Percentiles rank a stretch among this genome's conserved stretches.
Evolutionary conservation across 768 basidiomycete species (phyloP).

Genomic region (Tylopilus vinaceipallidus): DNA sequence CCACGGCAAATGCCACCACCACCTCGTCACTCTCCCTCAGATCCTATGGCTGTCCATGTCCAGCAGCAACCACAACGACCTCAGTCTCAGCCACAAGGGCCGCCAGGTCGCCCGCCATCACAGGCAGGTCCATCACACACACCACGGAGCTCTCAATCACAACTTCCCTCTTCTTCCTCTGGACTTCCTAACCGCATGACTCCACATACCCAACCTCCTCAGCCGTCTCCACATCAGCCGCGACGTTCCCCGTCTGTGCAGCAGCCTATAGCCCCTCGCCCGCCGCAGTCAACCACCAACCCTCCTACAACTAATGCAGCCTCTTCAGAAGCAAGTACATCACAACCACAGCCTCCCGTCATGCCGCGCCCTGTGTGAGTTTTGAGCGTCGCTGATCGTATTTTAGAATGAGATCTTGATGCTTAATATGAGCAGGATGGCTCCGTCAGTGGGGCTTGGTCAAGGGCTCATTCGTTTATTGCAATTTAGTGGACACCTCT

Average conservation of each 20-base stretch:
- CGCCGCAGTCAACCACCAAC: conserved; percentile 27
- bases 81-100: conserved; percentile 57
- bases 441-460: conserved; percentile 47
- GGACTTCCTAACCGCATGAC: conserved; percentile 32
- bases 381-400: neutral
- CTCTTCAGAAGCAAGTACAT: conserved; percentile 30
- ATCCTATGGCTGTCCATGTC: conserved; percentile 42
- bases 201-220: conserved; percentile 34
- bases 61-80: conserved; percentile 47
- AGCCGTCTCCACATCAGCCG: conserved; percentile 31
- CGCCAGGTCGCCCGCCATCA: conserved; percentile 49
- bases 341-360: conserved; percentile 32
- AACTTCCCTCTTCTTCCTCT: conserved; percentile 33
- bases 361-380: conserved; percentile 34
- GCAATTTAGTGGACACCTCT: conserved; percentile 67
- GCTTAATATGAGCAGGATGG: conserved; percentile 26
- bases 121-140: conserved; percentile 47
- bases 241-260: conserved; percentile 36
- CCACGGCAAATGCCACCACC: conserved; percentile 35
- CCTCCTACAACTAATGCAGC: conserved; percentile 23
- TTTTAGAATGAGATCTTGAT: conserved; percentile 13
- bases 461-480: conserved; percentile 64
- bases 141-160: conserved; percentile 40
- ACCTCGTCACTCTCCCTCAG: conserved; percentile 47
- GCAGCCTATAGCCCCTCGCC: conserved; percentile 38